Conservation (phyloP, 495 filamentous ascomycete genomes). For the Penicillium taxi region DNA sequence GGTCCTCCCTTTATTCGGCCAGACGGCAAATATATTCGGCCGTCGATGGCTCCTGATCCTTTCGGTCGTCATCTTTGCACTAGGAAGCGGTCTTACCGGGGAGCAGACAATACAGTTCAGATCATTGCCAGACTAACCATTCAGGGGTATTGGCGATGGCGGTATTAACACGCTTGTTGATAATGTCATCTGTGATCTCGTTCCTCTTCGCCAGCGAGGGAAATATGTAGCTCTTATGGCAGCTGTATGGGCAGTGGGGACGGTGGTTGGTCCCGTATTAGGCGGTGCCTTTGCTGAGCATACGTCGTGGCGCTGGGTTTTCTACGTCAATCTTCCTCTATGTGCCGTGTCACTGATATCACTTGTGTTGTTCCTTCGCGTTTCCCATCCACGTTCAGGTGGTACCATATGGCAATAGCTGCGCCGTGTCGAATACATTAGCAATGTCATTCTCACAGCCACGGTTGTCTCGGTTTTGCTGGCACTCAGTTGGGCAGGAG, state of each 20-base stretch:
- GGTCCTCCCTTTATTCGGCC: slow-evolving; percentile 26
- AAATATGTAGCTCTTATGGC: slow-evolving; percentile 5
- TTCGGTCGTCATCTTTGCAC: slow-evolving; percentile 31
- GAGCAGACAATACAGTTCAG: slow-evolving; percentile 1
- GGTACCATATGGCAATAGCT: slow-evolving; percentile 14
- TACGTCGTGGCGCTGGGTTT: slow-evolving; percentile 28
- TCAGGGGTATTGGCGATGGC: slow-evolving; percentile 30
- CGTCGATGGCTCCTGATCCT: slow-evolving; percentile 36
- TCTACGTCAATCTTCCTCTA: slow-evolving; percentile 35
- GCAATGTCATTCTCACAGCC: slow-evolving; percentile 39
- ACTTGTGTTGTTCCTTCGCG: slow-evolving; percentile 11
- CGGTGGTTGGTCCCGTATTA: slow-evolving; percentile 20
- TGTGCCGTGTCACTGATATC: slow-evolving; percentile 26
- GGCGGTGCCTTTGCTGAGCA: slow-evolving; percentile 19
- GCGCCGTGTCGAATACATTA: slow-evolving; percentile 42
- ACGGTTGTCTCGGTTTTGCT: slow-evolving; percentile 39
- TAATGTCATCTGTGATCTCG: slow-evolving; percentile 29
- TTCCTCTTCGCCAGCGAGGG: slow-evolving; percentile 19
- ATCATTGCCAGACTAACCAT: slow-evolving; percentile 26
- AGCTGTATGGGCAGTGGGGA: slow-evolving; percentile 12
- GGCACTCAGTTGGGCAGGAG: slow-evolving; percentile 44
- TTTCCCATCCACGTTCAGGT: slow-evolving; percentile 18
- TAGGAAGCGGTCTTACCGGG: slow-evolving; percentile 38
- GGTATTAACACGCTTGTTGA: slow-evolving; percentile 27
- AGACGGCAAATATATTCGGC: slow-evolving; percentile 45